Conservation (phyloP, 202 grass and related monocot genomes). For the Hordeum pubiflorum region DNA sequence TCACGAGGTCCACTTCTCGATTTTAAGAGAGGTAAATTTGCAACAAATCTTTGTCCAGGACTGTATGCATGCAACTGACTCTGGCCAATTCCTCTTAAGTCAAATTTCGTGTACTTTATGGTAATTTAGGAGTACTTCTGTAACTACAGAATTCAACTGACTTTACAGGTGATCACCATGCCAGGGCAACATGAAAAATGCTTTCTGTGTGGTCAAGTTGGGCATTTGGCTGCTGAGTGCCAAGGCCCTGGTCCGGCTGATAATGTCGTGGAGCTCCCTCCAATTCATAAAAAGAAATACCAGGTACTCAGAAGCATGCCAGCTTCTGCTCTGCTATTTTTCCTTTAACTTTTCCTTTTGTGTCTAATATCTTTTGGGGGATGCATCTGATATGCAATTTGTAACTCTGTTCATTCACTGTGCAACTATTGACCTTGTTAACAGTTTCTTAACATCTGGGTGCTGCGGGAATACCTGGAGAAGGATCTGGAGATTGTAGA, state of each 20-base stretch:
- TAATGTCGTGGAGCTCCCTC: conserved; percentile 52
- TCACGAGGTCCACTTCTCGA: conserved; percentile 92
- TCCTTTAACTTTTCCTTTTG: background rate
- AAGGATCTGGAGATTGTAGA: conserved; percentile 85
- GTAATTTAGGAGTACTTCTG: conserved; percentile 31
- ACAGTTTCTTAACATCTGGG: conserved; percentile 97
- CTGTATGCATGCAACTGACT: conserved; percentile 7
- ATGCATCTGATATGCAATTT: background rate
- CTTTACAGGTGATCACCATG: conserved; percentile 87
- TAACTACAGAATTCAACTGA: conserved; percentile 51
- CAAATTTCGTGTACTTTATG: conserved; percentile 14
- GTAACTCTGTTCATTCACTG: conserved; percentile 6
- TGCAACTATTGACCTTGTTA: conserved; percentile 32
- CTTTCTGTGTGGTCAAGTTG: conserved; percentile 74
- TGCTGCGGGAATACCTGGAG: conserved; percentile 90
- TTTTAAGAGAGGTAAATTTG: conserved; percentile 87
- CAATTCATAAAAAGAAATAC: conserved; percentile 99
- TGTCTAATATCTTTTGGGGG: background rate
- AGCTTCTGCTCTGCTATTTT: conserved; percentile 18
- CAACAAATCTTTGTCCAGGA: background rate
- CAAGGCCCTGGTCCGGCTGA: conserved; percentile 51
- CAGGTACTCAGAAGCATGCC: conserved; percentile 49
- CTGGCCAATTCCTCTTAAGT: background rate
- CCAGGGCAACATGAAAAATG: conserved; percentile 99
- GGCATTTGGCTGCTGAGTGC: conserved; percentile 94